Percentiles rank a stretch among this genome's conserved stretches.
Conservation (phyloP, 208 protist species). For the Leishmania guyanensis region DNA sequence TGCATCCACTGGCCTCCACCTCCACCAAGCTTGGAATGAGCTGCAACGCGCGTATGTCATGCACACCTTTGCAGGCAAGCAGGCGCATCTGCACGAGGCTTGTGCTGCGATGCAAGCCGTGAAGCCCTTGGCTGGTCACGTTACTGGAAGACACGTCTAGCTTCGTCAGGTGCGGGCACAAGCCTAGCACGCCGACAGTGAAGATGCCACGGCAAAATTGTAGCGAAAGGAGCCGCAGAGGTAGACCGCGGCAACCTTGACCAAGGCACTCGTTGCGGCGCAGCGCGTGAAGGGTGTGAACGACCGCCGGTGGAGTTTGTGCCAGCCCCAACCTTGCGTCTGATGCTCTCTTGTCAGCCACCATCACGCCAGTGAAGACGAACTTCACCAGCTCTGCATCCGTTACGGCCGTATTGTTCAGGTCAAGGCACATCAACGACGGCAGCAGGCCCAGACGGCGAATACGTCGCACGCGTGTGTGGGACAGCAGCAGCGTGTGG, state of each 20-base stretch:
- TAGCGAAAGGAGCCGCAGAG: conserved; percentile 18
- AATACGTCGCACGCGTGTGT: conserved; percentile 15
- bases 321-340: background rate
- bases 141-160: conserved; percentile 23
- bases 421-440: conserved; percentile 16
- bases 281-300: conserved; percentile 2
- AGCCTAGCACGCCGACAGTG: conserved; percentile 15
- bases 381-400: conserved; percentile 18
- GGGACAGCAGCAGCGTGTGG: conserved; percentile 24
- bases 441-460: conserved; percentile 17
- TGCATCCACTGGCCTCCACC: conserved; percentile 19
- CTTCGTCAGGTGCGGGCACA: conserved; percentile 16
- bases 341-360: background rate
- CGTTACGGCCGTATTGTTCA: conserved; percentile 7
- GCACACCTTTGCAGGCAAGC: conserved; percentile 16
- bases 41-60: conserved; percentile 5
- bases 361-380: conserved; percentile 15
- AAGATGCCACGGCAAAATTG: conserved; percentile 23
- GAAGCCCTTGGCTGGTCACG: conserved; percentile 14
- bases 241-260: background rate
- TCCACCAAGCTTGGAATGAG: conserved; percentile 3
- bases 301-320: background rate
- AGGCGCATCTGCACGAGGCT: conserved; percentile 19
- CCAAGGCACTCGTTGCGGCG: background rate
- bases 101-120: conserved; percentile 11